Evolutionary conservation across 352 stramenopile genomes (phyloP), one percentile per base, ranked within the genome.

Genomic region (Phytophthora citricola): DNA sequence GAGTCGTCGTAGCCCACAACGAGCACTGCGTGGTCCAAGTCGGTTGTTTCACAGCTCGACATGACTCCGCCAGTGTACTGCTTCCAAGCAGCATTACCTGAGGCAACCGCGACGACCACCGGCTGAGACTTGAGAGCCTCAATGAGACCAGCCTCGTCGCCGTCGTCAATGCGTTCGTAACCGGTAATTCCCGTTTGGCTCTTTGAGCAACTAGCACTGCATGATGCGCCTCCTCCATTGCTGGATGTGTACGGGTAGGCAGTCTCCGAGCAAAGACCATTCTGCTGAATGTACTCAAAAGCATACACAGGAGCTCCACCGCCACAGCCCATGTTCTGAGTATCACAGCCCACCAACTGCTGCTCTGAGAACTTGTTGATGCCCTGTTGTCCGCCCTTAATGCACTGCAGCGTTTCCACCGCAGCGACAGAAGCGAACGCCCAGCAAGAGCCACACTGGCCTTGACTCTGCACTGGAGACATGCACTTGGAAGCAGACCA

Each of bases 21-120:
- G 36, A 99, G 81, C 14, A 99, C 95, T 20, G 95, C 98, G 74
- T 99, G 97, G 75, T 99, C 97, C 58, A 99, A 85, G 22, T 92
- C 76, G 8, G 85, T 78, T 46, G 91, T 97, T 49, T 83, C 83
- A 32, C 77, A 90, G 11, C 49, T 71, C 43, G 69, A 78, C 31
- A 98, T 67, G 26, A 99, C 91, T 20, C 97, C 97, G 32, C 78
- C 73, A 5, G 73, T 85, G 91, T 99, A 99, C 57, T 99, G 97
- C 81, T 99, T 97, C 80, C 98, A 99, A 8, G 83, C 89, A 51
- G 83, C 82, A 71, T 98, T 93, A 64, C 94, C 86, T 3, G 94
- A 97, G 41, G 98, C 82, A 41, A 99, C 97, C 10, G 93, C 93
- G 26, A 98, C 80, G 22, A 92, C 89, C 24, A 99, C 94, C 9